Percentiles rank a stretch among this genome's conserved stretches.
Conservation (phyloP, 2,329 filamentous ascomycete species). For the Penicillium expansum region DNA sequence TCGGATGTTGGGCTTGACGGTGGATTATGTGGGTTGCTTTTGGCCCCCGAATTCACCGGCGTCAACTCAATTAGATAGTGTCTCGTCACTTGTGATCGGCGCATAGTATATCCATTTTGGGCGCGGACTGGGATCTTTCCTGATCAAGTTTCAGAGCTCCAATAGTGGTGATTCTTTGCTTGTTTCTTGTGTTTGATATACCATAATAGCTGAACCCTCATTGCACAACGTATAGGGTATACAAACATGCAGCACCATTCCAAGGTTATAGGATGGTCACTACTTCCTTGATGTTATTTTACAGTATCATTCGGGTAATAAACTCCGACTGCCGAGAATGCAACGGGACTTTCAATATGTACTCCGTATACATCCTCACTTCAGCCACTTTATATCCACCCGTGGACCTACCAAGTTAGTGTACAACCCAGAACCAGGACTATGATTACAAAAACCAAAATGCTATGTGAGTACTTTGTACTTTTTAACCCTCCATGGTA, state of each 20-base stretch:
- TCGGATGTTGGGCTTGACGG: background rate
- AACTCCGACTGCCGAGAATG: background rate
- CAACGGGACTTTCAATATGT: background rate
- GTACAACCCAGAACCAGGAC: background rate
- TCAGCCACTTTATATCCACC: background rate
- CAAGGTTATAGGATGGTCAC: background rate
- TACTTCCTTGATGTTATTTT: background rate
- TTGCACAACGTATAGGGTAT: background rate
- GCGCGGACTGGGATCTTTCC: background rate
- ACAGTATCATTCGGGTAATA: background rate
- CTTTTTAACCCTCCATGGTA: background rate
- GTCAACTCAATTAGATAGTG: slow-evolving; percentile 6
- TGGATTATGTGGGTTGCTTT: background rate
- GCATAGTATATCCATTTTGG: background rate
- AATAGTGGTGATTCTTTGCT: background rate
- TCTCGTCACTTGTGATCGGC: background rate
- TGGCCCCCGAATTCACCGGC: slow-evolving; percentile 3
- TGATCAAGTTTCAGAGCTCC: background rate
- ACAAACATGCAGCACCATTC: background rate
- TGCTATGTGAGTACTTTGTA: background rate
- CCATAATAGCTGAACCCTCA: background rate
- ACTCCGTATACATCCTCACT: background rate
- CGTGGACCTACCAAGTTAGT: background rate
- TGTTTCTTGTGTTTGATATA: background rate
- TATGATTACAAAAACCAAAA: background rate